These are phyloP conservation scores for Clarkia xantiana DNA, from an alignment of 345 rosid genomes.

Conservation along the genomic window DNA sequence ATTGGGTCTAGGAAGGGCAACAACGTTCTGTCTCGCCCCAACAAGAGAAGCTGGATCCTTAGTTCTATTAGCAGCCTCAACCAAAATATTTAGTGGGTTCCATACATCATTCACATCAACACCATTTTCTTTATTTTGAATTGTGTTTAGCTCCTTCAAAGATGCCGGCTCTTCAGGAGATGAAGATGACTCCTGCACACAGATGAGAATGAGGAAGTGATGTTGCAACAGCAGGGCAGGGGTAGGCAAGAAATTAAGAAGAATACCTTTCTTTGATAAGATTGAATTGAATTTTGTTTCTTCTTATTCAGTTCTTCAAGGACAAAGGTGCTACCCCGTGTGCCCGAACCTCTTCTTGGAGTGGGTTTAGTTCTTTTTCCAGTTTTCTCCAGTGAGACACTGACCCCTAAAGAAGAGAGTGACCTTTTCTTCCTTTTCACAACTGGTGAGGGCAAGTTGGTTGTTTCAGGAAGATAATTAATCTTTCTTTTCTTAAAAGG, in stretches of 20 bases:
- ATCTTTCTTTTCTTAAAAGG: conserved; percentile 46
- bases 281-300: conserved; percentile 39
- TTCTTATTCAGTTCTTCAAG: conserved; percentile 28
- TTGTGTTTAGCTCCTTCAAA: conserved; percentile 8
- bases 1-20: conserved; percentile 17
- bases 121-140: no score
- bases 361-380: conserved; percentile 23
- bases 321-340: conserved; percentile 22
- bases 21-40: conserved; percentile 33
- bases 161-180: conserved; percentile 8
- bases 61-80: conserved; percentile 49
- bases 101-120: no score
- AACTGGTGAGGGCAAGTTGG: conserved; percentile 31
- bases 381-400: conserved; percentile 37
- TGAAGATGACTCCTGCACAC: conserved; percentile 27
- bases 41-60: conserved; percentile 24
- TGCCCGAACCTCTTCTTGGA: conserved; percentile 19
- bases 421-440: conserved; percentile 62
- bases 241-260: conserved; percentile 2
- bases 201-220: not conserved
- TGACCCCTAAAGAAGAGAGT: conserved; percentile 49
- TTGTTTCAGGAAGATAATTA: conserved; percentile 37
- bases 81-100: conserved; percentile 33
- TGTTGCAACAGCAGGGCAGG: not conserved
- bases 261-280: conserved; percentile 14